phyloP scores from a whole-genome alignment of 2,329 filamentous ascomycete genomes.

The Fusarium irregulare region DNA sequence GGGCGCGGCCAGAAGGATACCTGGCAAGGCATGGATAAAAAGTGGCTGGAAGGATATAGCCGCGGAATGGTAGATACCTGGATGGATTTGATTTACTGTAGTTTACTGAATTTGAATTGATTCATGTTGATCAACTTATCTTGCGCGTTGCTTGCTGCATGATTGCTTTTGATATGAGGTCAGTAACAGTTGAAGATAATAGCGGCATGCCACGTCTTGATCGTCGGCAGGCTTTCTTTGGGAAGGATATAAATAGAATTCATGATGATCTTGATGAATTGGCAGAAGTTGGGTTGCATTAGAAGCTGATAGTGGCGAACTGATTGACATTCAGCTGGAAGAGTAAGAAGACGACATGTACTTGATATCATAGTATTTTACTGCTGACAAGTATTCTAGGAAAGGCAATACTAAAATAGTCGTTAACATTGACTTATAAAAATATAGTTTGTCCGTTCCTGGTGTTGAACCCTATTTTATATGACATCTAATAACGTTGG shows the following conservation, averaged over 20 bases:
- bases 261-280: slow-evolving; percentile 5
- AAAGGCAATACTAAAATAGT: neutral
- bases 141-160: neutral
- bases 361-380: neutral
- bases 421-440: neutral
- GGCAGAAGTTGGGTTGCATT: slow-evolving; percentile 2
- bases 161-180: neutral
- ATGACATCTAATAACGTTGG: neutral
- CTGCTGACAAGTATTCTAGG: neutral
- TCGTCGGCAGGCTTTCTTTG: neutral
- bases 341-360: neutral
- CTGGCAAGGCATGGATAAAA: slow-evolving; percentile 24
- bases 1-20: slow-evolving; percentile 26
- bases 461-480: neutral
- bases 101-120: slow-evolving; percentile 2
- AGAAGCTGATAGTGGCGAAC: slow-evolving; percentile 5
- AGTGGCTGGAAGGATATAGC: slow-evolving; percentile 28
- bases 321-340: neutral
- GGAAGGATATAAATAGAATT: slow-evolving; percentile 25
- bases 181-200: neutral
- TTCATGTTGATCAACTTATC: neutral
- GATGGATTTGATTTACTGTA: slow-evolving; percentile 12
- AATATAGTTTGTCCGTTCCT: neutral
- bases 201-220: slow-evolving; percentile 17
- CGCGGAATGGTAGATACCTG: slow-evolving; percentile 31